phyloP scores from a whole-genome alignment of 495 filamentous ascomycete species.

The Glarea lozoyensis region DNA sequence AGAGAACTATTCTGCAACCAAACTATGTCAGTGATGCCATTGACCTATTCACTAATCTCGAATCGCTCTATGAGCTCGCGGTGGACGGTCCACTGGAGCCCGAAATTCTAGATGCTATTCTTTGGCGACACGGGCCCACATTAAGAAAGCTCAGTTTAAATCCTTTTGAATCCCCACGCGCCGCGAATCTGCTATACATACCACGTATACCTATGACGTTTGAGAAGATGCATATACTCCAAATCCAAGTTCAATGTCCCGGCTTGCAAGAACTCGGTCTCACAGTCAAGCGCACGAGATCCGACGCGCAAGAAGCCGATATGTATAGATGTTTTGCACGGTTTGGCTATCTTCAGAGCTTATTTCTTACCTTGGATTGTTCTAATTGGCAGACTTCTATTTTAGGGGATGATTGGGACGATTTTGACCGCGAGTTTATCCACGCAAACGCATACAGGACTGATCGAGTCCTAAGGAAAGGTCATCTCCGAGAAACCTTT shows the following conservation, averaged over 20 bases:
- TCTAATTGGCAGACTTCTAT: not conserved
- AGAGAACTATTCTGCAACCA: not conserved
- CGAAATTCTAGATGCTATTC: not conserved
- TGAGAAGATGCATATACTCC: not conserved
- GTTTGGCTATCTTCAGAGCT: not conserved
- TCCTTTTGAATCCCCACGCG: not conserved
- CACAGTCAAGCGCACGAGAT: not conserved
- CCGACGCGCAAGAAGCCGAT: not conserved
- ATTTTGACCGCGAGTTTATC: not conserved
- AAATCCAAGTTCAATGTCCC: not conserved
- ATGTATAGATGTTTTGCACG: not conserved
- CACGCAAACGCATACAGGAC: not conserved
- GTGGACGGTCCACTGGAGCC: not conserved
- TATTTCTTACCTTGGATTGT: not conserved
- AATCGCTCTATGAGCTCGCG: not conserved
- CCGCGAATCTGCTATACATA: not conserved
- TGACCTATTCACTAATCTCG: not conserved
- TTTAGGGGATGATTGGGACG: not conserved
- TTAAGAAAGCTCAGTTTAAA: not conserved
- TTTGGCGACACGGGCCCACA: not conserved
- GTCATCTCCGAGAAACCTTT: not conserved
- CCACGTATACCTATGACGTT: too few species aligned
- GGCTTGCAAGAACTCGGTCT: not conserved
- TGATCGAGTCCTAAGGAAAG: not conserved
- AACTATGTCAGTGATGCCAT: not conserved